Base-by-base conservation (phyloP, 1,284 basidiomycete species). In the Cryptococcus sp. region DNA sequence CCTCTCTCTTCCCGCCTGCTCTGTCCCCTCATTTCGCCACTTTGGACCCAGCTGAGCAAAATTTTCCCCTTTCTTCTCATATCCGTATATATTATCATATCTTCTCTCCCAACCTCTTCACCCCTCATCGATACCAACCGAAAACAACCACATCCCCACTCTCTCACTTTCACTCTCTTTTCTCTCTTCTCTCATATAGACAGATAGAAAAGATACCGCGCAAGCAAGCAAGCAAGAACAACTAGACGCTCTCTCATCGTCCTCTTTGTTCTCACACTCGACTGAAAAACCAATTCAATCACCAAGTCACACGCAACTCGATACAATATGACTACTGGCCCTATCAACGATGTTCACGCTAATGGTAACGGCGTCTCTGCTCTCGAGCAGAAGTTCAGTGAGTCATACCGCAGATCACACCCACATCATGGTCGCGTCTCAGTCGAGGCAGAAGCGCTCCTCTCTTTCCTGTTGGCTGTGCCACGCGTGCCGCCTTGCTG, bases 381-480 rank as follows among this genome's bases (percentile, higher is more conserved):
- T 81, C 83, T 93, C 75, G 91, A 93, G 84, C 83, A 84, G 76
- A 86, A 87, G 79, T 88, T 93, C 79, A 85, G 90, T 91, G 69
- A 72, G 88, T 83, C 35, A 25, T 10, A 30, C 27, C 27, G 10
- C 27, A 30, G 4, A 30, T 42, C 35, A n/a, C n/a, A n/a, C n/a
- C n/a, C n/a, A n/a, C n/a, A n/a, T n/a, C n/a, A n/a, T n/a, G 23
- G 17, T 13, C 13, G 25, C 50, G 38, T 40, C 11, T n/a, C 25
- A 20, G 11, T 43, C 50, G 19, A 11, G 57, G 20, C 19, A 16
- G n/a, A 30, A n/a, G n/a, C 52, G n/a, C 23, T 46, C 47, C 27
- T 38, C 43, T 8, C n/a, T n/a, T 20, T 48, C 50, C 40, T 39
- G 4, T 41, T 5, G 4, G 11, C n/a, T n/a, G n/a, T n/a, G n/a